Base-by-base conservation (phyloP, 331 rosid species). In the Malus hybrid region DNA sequence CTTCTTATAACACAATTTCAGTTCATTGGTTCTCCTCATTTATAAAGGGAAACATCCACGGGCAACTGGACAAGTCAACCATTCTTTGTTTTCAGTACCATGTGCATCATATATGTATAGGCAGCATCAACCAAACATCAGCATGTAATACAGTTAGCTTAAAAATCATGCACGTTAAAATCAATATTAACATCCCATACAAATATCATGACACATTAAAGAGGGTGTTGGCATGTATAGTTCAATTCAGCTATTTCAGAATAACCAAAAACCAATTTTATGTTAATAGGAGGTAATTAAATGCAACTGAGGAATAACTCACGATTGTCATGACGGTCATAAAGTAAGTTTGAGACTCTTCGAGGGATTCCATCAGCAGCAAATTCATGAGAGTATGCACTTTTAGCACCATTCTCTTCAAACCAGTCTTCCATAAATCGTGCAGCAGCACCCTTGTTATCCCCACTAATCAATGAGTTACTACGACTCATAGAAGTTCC, bases 391-490 rank as follows among this genome's bases (percentile, higher is more conserved):
- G 71, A 66, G 80, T 48, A 76, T 32, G 31, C 70, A 50, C 70
- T 82, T 72, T 27, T 78, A 56, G 79, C 60, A 59, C 75, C 76
- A 63, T 79, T 80, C 64, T 67, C 80, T 80, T 86, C 91, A 85
- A 94, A 92, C 97, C 97, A 94, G 83, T 93, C 98, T 84, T 93
- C 98, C 98, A 93, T 93, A 83, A 91, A 91, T 31, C 98, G 78
- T 69, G 97, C 97, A 80, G 98, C 98, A 73, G 98, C 93, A 34
- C 98, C 98, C 76, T 93, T 93, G 73, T 93, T 93, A 78, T 93
- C 98, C 76, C 98, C 97, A 4, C 97, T 93, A 73, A 93, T 79
- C 63, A 93, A 85, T 24, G 88, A 75, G 83, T 93, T 93, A 64
- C 93, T 85, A 33, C 98, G 96, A 67, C 97, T 93, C 98, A 93